phyloP scores from a whole-genome alignment of 2,329 filamentous ascomycete species.

The Endothia cerciana region DNA sequence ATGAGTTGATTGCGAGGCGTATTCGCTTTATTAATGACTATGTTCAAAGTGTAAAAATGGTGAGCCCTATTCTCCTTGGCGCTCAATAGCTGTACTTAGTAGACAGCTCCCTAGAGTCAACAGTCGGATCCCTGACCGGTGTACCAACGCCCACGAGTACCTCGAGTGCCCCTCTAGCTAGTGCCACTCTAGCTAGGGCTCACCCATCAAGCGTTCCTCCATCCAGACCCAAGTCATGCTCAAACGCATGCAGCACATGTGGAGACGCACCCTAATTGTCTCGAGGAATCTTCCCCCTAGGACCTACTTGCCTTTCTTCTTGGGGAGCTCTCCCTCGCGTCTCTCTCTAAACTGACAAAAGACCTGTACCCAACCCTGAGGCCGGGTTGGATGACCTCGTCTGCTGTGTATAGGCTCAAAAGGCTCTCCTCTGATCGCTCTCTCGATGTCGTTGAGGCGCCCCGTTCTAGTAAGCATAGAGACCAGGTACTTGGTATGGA shows the following conservation, averaged over 20 bases:
- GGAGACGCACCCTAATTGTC: background rate
- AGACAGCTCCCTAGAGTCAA: too few relatives aligned
- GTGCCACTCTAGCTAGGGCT: background rate
- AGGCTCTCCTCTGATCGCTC: background rate
- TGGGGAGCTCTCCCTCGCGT: background rate
- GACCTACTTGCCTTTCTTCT: background rate
- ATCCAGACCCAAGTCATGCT: background rate
- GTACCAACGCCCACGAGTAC: too few relatives aligned
- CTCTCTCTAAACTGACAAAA: background rate
- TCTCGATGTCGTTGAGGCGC: background rate
- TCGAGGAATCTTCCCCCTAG: background rate
- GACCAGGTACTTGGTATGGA: background rate
- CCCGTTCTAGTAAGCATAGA: background rate
- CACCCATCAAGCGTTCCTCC: background rate
- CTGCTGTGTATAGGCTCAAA: background rate
- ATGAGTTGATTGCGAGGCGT: too few relatives aligned
- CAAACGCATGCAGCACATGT: background rate
- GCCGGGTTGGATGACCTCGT: background rate
- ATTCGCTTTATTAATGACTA: background rate
- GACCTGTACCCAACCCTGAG: background rate
- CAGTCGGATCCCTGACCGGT: too few relatives aligned
- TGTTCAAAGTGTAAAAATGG: background rate
- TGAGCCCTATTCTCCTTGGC: background rate
- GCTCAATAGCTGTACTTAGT: too few relatives aligned
- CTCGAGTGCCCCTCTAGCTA: background rate